A percentile compares a stretch with the other conserved stretches of the same genome.
Conservation (phyloP, 257 asterid species). For the Primulina huaijiensis region DNA sequence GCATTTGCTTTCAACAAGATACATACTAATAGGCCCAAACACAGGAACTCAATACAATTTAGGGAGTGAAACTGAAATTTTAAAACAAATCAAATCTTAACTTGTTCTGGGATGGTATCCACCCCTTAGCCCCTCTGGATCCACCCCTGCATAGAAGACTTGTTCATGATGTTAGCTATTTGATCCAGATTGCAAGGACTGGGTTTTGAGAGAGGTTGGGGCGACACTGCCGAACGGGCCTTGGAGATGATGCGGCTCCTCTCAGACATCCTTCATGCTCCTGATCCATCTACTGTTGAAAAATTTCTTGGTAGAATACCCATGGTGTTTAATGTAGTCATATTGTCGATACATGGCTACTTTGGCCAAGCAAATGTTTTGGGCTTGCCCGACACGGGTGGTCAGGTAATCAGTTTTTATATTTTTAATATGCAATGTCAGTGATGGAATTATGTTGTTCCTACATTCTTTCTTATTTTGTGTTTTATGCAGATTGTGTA, state of each 20-base stretch:
- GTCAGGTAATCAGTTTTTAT: conserved; percentile 60
- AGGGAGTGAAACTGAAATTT: background rate
- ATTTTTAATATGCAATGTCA: background rate
- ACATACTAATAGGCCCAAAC: background rate
- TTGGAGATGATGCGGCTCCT: conserved; percentile 84
- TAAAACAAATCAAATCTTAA: background rate
- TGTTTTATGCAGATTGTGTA: conserved; percentile 64
- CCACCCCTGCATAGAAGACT: background rate
- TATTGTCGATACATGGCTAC: conserved; percentile 88
- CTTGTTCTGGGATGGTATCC: background rate
- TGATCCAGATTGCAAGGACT: conserved; percentile 74
- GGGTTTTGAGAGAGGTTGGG: conserved; percentile 99
- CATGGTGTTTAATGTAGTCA: conserved; percentile 90
- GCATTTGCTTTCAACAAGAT: background rate
- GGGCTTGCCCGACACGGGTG: conserved; percentile 99
- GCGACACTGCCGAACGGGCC: conserved; percentile 73
- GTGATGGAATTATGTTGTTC: background rate
- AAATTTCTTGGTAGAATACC: conserved; percentile 92
- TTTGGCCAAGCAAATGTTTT: conserved; percentile 98
- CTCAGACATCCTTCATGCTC: conserved; percentile 93
- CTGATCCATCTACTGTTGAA: conserved; percentile 83
- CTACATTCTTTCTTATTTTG: conserved; percentile 6
- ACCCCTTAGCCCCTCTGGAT: background rate
- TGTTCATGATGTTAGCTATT: no score
- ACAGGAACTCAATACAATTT: background rate